Conservation (phyloP, 352 stramenopile genomes). For the Proteromonas lacertae region DNA sequence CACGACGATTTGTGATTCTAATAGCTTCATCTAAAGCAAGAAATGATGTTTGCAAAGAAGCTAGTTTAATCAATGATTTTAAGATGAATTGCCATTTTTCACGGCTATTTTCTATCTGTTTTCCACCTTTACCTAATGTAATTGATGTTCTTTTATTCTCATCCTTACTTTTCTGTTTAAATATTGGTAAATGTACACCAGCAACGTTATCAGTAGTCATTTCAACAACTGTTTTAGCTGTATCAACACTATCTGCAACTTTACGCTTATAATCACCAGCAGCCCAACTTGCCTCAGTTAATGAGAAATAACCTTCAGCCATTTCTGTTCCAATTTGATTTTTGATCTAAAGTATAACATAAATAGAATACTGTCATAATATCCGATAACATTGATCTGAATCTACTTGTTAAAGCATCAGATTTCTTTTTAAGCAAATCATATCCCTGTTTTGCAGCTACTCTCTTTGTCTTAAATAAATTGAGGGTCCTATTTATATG, state of each 20-base stretch:
- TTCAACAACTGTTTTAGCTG: slow-evolving; percentile 63
- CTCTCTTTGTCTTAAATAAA: slow-evolving; percentile 39
- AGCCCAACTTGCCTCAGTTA: slow-evolving; percentile 89
- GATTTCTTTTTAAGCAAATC: slow-evolving; percentile 85
- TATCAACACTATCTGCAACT: slow-evolving; percentile 72
- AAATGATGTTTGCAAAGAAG: slow-evolving; percentile 75
- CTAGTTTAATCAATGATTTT: slow-evolving; percentile 32
- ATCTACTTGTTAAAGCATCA: slow-evolving; percentile 86
- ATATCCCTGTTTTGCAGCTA: slow-evolving; percentile 41
- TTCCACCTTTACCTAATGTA: slow-evolving; percentile 67
- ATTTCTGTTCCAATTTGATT: slow-evolving; percentile 19
- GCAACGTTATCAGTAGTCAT: slow-evolving; percentile 95
- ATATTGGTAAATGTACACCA: slow-evolving; percentile 90
- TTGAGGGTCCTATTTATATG: slow-evolving; percentile 39
- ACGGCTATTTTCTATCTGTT: slow-evolving; percentile 72
- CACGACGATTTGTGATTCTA: slow-evolving; percentile 88
- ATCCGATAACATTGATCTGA: slow-evolving; percentile 46
- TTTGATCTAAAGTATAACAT: slow-evolving; percentile 21
- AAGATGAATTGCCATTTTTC: slow-evolving; percentile 31
- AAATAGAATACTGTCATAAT: slow-evolving; percentile 11
- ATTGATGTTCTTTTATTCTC: slow-evolving; percentile 69
- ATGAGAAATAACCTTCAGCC: slow-evolving; percentile 71
- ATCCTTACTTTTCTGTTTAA: slow-evolving; percentile 71
- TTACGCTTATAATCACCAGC: slow-evolving; percentile 26
- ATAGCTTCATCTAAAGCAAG: slow-evolving; percentile 88